Base-by-base conservation (phyloP, 169 alveolate genomes). In the Neospora caninum region DNA sequence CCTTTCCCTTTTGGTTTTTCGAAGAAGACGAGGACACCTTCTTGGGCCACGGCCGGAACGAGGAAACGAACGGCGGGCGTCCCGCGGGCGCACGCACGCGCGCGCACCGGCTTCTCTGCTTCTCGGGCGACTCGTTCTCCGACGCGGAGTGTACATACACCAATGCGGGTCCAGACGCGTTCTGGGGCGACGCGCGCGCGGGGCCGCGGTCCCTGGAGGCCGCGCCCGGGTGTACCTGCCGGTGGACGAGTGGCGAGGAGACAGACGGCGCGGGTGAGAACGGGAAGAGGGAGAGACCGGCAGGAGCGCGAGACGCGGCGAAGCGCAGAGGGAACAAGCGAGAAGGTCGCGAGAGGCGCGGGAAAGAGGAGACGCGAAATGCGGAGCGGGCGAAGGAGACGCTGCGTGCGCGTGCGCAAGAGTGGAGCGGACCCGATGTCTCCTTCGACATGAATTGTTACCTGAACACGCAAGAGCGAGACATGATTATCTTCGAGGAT, bases 401-500 rank as follows among this genome's bases (percentile, higher is more conserved):
- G 86, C 29, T 6, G 86, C 18, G 31, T 0, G 7, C 7, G n/a
- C 73, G 73, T 6, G 73, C 73, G 73, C 73, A 64, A 64, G 58
- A 64, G 29, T 78, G 86, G 86, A 78, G 86, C 45, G 49, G 27
- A 1, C 42, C 45, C 31, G 89, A 82, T 36, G 64, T 42, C 64
- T 39, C 67, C 67, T 82, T 82, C 41, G 89, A 82, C 41, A 36
- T 82, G 67, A 43, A 38, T 20, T 42, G 54, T 43, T 89, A 89
- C 88, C 93, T 89, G 4, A 89, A 78, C 73, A 78, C 80, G 25
- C 67, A 69, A 31, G 93, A 89, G 45, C 9, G 93, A 27, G 88
- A 89, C 88, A 45, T 70, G 38, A 43, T 89, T 43, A 88, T 89
- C 49, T 89, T 89, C 36, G 80, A 89, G 45, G 93, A 88, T 31